Evolutionary conservation across 2,329 filamentous ascomycete species (phyloP), one percentile per base, ranked within the genome.

Genomic region (Alternaria infectoria): DNA sequence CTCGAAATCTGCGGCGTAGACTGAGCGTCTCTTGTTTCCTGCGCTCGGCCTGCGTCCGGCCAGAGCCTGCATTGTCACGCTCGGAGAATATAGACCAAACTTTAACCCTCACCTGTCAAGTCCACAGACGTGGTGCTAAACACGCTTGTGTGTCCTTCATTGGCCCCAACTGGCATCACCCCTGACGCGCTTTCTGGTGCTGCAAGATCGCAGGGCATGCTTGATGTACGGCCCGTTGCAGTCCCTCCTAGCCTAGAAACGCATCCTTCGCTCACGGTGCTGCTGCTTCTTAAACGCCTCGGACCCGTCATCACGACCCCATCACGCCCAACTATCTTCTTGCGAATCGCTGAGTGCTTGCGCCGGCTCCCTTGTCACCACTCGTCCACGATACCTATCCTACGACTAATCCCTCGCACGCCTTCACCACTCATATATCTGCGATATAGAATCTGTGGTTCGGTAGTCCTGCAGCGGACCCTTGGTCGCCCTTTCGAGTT

Each of bases 151-250:
- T 70, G 65, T 64, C 64, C 67, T 68, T 72, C 67, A 64, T 64
- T 70, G 70, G 67, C 72, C 61, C 64, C 64, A 68, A 64, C 74
- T 69, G 66, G 71, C 73, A 70, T 68, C 40, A 69, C 69, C 68
- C 70, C 72, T 74, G 74, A 66, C 65, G 59, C 64, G 54, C 32
- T 68, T 61, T 62, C 70, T 71, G 61, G 65, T 64, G 59, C 59
- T 72, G 73, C 70, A 74, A 71, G 74, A 75, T 72, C 67, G 69
- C 70, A 71, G 67, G 70, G 72, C 71, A 74, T 75, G 74, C 65
- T 69, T 71, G 63, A 74, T 71, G 71, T 69, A 79, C 78, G 77
- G 78, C 76, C 78, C 78, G 78, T 79, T 79, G 78, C 77, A 80
- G 76, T 74, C 69, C 69, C 76, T 68, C 71, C 70, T 70, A 71